Conservation (phyloP, 2,329 filamentous ascomycete genomes). For the Bipolaris victoriae region DNA sequence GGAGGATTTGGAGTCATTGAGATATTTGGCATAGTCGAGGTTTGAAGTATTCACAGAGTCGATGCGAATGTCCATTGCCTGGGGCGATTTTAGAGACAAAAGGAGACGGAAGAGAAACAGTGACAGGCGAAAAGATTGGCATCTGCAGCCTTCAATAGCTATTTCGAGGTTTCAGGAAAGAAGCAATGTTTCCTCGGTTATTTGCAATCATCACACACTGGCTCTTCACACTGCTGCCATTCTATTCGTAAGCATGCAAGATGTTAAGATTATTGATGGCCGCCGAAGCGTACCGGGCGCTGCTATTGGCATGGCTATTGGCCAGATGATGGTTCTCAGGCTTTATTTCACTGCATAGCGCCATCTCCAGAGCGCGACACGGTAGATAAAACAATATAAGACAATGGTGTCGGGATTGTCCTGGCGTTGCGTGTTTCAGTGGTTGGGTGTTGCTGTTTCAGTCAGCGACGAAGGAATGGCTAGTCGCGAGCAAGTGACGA, state of each 20-base stretch:
- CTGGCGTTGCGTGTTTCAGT: conserved; percentile 33
- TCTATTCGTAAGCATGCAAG: conserved; percentile 7
- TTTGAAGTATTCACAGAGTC: conserved; percentile 15
- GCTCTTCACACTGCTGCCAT: conserved; percentile 19
- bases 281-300: conserved; percentile 5
- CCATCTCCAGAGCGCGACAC: conserved; percentile 12
- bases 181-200: conserved; percentile 16
- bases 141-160: conserved; percentile 3
- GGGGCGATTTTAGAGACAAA: conserved; percentile 1
- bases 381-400: conserved; percentile 21
- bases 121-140: conserved; percentile 6
- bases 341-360: neutral
- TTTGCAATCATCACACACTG: conserved; percentile 19
- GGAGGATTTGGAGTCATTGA: conserved; percentile 13
- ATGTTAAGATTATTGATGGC: conserved; percentile 11
- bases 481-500: neutral
- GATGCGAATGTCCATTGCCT: conserved; percentile 24
- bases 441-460: conserved; percentile 24
- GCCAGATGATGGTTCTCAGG: conserved; percentile 7
- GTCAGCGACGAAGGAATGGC: conserved; percentile 8
- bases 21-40: conserved; percentile 14
- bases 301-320: conserved; percentile 8
- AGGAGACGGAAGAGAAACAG: neutral
- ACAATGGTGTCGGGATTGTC: conserved; percentile 34
- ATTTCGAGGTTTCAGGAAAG: conserved; percentile 8